phyloP scores from a whole-genome alignment of 1,284 basidiomycete species.

The Cryptococcus floricola region DNA sequence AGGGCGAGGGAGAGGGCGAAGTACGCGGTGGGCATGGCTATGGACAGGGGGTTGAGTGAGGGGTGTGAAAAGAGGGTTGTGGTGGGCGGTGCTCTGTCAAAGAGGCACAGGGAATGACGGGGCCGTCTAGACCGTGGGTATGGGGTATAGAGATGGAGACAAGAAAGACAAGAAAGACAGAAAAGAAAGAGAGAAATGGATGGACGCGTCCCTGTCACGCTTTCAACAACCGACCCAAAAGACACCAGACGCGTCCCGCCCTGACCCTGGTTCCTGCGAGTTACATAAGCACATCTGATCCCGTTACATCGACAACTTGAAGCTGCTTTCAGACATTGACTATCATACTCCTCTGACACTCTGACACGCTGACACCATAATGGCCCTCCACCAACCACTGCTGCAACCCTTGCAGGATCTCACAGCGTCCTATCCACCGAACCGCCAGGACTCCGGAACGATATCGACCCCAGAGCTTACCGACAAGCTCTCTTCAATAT shows the following conservation, averaged over 20 bases:
- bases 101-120: constrained; percentile 12
- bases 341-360: too few relatives aligned
- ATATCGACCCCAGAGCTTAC: constrained; percentile 8
- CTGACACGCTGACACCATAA: too few relatives aligned
- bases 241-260: background rate
- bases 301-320: background rate
- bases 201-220: background rate
- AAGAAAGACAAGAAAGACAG: background rate
- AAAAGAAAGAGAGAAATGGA: background rate
- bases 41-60: constrained; percentile 1
- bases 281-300: background rate
- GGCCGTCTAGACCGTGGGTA: constrained; percentile 1
- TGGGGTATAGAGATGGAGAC: background rate
- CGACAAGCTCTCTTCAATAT: constrained; percentile 7
- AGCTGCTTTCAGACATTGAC: too few relatives aligned
- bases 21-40: constrained; percentile 8
- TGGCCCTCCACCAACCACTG: constrained; percentile 5
- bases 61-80: background rate
- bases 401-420: constrained; percentile 1
- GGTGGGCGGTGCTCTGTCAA: constrained; percentile 11
- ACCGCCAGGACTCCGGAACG: background rate
- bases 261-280: background rate
- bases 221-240: background rate
- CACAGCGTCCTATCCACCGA: constrained; percentile 5
- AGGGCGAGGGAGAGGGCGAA: constrained; percentile 12